A percentile compares a stretch with the other conserved stretches of the same genome.
Conservation (phyloP, 192 early-diverging fungal genomes). For the Podila epigama region DNA sequence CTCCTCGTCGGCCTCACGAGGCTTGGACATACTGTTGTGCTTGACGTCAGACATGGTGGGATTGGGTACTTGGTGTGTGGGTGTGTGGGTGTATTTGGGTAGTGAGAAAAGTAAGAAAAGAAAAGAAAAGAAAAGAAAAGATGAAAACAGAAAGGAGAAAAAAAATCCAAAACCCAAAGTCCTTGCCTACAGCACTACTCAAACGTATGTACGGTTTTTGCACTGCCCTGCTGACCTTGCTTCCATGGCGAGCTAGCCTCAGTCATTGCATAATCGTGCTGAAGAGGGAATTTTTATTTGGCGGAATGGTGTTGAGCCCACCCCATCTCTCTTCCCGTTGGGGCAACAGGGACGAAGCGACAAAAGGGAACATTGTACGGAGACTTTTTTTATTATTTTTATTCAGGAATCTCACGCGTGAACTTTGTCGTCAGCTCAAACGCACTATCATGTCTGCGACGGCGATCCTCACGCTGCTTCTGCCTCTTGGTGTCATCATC, state of each 20-base stretch:
- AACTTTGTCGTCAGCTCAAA: too few relatives aligned
- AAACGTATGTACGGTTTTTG: not conserved
- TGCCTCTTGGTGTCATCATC: too few relatives aligned
- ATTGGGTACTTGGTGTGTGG: not conserved
- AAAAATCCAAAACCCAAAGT: not conserved
- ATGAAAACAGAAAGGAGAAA: not conserved
- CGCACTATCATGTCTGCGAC: too few relatives aligned
- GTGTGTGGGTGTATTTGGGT: not conserved
- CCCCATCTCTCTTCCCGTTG: not conserved
- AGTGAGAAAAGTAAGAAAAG: not conserved
- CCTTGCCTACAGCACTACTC: not conserved
- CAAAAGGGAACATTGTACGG: constrained; percentile 2
- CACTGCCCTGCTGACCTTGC: not conserved
- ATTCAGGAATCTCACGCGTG: not conserved
- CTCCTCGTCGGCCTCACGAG: constrained; percentile 50
- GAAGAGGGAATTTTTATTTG: not conserved
- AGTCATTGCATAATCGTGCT: not conserved
- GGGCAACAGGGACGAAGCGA: too few relatives aligned
- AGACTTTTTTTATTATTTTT: not conserved
- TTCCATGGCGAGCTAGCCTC: not conserved
- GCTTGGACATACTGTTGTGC: constrained; percentile 53
- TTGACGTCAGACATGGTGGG: constrained; percentile 56
- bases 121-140: not conserved
- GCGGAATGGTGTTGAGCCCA: not conserved
- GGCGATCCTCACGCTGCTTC: too few relatives aligned